Evolutionary conservation across 78 protist species (phyloP), one percentile per base, ranked within the genome.

Genomic region (Fonticula alba): DNA sequence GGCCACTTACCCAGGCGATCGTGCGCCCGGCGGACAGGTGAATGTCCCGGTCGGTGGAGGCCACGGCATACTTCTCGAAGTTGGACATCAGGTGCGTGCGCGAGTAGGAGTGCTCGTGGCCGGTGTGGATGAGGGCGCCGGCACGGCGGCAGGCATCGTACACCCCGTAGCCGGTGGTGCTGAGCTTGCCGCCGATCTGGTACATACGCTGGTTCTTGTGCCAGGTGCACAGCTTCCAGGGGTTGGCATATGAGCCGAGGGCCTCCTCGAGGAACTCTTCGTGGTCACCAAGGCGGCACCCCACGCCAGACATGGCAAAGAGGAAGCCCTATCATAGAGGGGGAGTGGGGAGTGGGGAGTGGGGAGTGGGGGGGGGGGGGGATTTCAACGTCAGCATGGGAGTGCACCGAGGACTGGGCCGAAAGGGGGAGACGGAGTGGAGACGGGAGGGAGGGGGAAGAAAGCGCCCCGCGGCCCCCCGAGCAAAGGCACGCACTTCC

Each of bases 151-250:
- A 3, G 56, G 56, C 27, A 11, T 51, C 56, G 56, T 51, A 51
- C 26, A 10, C 7, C 27, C 10, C 56, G 27, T 10, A 7, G 56
- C 56, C 56, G 27, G 7, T 7, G 26, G 4, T 11, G 56, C 10
- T n/a, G 27, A n/a, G 3, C 56, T 51, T 51, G 56, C 56, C 27
- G 27, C 56, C 56, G 27, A n/a, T 51, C 56, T 51, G 56, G 27
- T 51, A 51, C 26, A 10, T 20, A 51, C 27, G 56, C n/a, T 51
- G 56, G 27, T 51, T 51, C 56, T 51, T 51, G 56, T 51, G 56
- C 56, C 56, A 51, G 26, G 56, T 13, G n/a, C 3, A 3, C 26
- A 51, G 11, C 56, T 51, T 51, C 56, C 56, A 51, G 56, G 10
- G 4, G 27, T n/a, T n/a, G 27, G 3, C 7, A 3, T 51, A 4